phyloP scores from a whole-genome alignment of 1,284 basidiomycete species.

The Phylloporus gajari region DNA sequence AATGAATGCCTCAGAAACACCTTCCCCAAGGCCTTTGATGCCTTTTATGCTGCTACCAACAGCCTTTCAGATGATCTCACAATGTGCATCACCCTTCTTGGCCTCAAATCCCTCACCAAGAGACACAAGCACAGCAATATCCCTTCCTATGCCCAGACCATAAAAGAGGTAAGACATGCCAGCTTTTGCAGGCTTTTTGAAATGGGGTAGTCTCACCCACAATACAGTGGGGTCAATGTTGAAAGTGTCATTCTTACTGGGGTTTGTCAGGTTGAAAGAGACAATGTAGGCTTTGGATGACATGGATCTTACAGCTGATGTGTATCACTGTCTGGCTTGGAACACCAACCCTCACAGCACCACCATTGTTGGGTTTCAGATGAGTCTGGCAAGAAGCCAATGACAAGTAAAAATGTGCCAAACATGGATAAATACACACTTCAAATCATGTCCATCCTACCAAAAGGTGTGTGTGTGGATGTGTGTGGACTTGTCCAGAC shows the following conservation, averaged over 20 bases:
- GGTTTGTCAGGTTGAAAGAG: conserved; percentile 53
- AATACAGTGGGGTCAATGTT: conserved; percentile 51
- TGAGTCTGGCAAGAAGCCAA: no score
- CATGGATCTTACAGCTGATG: conserved; percentile 50
- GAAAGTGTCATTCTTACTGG: conserved; percentile 33
- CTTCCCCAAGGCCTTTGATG: conserved; percentile 66
- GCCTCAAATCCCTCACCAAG: conserved; percentile 68
- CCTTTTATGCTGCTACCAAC: conserved; percentile 75
- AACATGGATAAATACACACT: no score
- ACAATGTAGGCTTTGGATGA: conserved; percentile 55
- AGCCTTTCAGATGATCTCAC: conserved; percentile 73
- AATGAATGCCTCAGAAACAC: conserved; percentile 65
- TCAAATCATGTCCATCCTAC: no score
- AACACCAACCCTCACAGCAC: conserved; percentile 25
- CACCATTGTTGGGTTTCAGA: no score
- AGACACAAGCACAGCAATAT: conserved; percentile 66
- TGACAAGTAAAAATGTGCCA: no score
- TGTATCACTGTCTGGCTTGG: conserved; percentile 31
- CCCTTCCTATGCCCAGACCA: conserved; percentile 51
- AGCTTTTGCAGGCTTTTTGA: conserved; percentile 64
- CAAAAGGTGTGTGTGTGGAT: no score
- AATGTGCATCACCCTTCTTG: conserved; percentile 60
- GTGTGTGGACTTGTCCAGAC: no score
- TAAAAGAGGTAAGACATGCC: conserved; percentile 76
- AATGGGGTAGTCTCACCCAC: conserved; percentile 53